Evolutionary conservation across 352 stramenopile species (phyloP).

Genomic region (Globisporangium canariense): DNA sequence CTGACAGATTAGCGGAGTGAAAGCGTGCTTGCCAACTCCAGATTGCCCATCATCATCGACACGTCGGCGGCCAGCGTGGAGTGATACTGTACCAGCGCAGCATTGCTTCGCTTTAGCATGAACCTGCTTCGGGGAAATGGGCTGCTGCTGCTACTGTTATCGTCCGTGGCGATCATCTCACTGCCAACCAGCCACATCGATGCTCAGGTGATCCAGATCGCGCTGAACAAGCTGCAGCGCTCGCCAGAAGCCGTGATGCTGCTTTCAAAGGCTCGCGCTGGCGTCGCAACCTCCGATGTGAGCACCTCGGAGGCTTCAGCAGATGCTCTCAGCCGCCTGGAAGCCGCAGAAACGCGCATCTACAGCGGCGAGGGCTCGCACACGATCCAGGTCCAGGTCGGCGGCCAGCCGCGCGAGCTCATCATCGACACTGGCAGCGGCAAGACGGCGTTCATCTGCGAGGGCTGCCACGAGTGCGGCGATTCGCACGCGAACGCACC

Average conservation of each 20-base stretch:
- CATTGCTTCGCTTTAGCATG: neutral
- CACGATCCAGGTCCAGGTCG: constrained; percentile 65
- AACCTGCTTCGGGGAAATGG: neutral
- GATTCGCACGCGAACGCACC: constrained; percentile 77
- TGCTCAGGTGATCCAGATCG: constrained; percentile 9
- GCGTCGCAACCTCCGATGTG: neutral
- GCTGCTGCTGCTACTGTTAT: neutral
- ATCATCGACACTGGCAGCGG: constrained; percentile 96
- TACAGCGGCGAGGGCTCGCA: constrained; percentile 56
- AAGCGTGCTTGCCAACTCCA: neutral
- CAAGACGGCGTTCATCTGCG: constrained; percentile 95
- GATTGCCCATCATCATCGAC: neutral
- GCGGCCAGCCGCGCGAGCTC: constrained; percentile 68
- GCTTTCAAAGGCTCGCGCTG: neutral
- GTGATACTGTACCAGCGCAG: neutral
- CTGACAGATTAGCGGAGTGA: neutral
- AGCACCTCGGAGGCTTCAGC: neutral
- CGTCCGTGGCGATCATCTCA: neutral
- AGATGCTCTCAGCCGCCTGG: neutral
- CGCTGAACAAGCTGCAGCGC: constrained; percentile 4
- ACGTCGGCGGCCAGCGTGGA: neutral
- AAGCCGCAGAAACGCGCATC: constrained; percentile 18
- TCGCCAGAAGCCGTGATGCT: constrained; percentile 2
- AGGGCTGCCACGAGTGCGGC: constrained; percentile 87
- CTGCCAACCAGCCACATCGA: neutral